phyloP scores from a whole-genome alignment of 441 rosid genomes.

The Rhodomyrtus psidioides region DNA sequence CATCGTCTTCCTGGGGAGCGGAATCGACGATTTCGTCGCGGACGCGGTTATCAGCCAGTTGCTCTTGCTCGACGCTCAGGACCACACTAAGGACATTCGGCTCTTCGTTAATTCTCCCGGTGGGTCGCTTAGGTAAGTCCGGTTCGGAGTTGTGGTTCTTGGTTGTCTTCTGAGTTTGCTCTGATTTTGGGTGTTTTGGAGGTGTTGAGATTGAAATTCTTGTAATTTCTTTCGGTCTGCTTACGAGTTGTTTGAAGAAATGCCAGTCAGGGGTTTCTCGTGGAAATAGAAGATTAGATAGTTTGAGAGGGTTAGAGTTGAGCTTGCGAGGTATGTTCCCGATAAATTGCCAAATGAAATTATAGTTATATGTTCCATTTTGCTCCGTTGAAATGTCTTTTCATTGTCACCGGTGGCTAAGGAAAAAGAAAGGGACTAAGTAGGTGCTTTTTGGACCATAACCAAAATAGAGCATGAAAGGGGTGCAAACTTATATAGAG shows the following conservation, averaged over 20 bases:
- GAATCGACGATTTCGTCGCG: conserved; percentile 77
- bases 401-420: background rate
- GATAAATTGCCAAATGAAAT: background rate
- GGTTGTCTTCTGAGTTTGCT: background rate
- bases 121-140: conserved; percentile 75
- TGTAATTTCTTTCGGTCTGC: background rate
- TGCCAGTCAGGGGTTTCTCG: background rate
- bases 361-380: background rate
- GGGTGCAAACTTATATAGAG: background rate
- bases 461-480: background rate
- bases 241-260: background rate
- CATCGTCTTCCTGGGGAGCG: conserved; percentile 68
- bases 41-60: conserved; percentile 82
- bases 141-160: background rate
- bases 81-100: conserved; percentile 77
- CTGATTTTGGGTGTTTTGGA: background rate
- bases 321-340: background rate
- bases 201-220: background rate
- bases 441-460: background rate
- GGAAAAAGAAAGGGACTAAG: background rate
- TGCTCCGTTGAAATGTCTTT: background rate
- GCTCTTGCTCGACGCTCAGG: conserved; percentile 84
- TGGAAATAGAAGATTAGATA: background rate
- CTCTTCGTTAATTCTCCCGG: conserved; percentile 84
- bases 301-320: background rate